Base-by-base conservation (phyloP, 768 basidiomycete genomes). In the Pisolithus microcarpus region DNA sequence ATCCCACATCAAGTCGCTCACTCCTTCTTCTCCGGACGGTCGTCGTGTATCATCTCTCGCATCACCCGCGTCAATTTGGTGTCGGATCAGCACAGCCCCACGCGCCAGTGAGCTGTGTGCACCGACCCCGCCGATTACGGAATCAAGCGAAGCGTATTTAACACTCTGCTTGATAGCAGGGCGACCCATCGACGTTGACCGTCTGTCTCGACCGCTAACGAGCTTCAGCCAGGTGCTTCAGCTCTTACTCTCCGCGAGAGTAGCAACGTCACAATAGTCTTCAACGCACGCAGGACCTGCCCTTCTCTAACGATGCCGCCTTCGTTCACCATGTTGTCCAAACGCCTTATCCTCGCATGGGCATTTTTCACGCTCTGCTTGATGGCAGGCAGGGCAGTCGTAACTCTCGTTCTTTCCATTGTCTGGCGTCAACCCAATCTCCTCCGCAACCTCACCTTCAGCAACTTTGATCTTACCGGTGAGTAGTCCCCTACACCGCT, bases 401-500 rank as follows among this genome's bases (percentile, higher is more conserved):
- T 91, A 47, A 69, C 81, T 11, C 69, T 93, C 52, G 75, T 76
- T 38, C 69, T 91, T 44, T 86, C 88, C 16, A 69, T 91, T 51
- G 61, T 86, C 34, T 92, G 87, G 85, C 76, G 80, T 48, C 69
- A 72, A 40, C 76, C 81, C 7, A 76, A 87, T 59, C 62, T 85
- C n/a, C 69, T 93, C 51, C 71, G 85, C 67, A 89, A 90, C 63
- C 73, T 90, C 72, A 79, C 85, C 30, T 67, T 93, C 46, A 78
- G 74, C 52, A 58, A 66, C 13, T 58, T 70, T 43, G 77, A 87
- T 56, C 71, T 90, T 38, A 78, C 74, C 26, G 77, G 90, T 85
- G 60, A 61, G 78, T 67, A 18, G 44, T 31, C 4, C 26, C 7
- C 9, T 9, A n/a, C 23, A 23, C 26, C 7, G 26, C 11, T 24